These are phyloP conservation scores for Furcasterigmium furcatum DNA, from an alignment of 2,329 filamentous ascomycete species.

Conservation along the genomic window DNA sequence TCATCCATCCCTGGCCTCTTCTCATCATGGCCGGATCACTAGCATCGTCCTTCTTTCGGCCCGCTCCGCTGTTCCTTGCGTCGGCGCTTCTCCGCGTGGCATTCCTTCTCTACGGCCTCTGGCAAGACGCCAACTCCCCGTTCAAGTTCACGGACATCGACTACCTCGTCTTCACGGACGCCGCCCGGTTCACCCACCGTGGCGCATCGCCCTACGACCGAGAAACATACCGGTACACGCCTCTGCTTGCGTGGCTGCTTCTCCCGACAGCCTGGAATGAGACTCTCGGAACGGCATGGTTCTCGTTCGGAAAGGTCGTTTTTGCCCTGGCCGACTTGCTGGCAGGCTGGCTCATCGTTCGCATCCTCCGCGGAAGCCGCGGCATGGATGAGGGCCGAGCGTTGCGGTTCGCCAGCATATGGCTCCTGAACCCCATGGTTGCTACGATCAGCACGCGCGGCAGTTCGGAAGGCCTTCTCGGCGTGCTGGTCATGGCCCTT, in stretches of 20 bases:
- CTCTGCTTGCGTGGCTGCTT: slow-evolving; percentile 86
- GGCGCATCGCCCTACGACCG: slow-evolving; percentile 76
- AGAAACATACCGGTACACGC: slow-evolving; percentile 96
- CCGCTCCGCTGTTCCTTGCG: slow-evolving; percentile 50
- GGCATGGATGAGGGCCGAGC: slow-evolving; percentile 52
- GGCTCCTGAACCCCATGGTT: slow-evolving; percentile 97
- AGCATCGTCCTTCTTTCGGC: slow-evolving; percentile 16
- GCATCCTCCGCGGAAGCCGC: slow-evolving; percentile 32
- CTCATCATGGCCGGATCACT: slow-evolving; percentile 9
- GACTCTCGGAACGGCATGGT: slow-evolving; percentile 47
- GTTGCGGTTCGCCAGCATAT: slow-evolving; percentile 77
- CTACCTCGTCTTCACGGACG: slow-evolving; percentile 97
- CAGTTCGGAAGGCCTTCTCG: slow-evolving; percentile 87
- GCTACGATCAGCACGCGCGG: slow-evolving; percentile 94
- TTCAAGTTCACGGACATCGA: slow-evolving; percentile 99
- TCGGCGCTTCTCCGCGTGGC: slow-evolving; percentile 63
- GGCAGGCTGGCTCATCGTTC: slow-evolving; percentile 73
- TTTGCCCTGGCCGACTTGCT: slow-evolving; percentile 83
- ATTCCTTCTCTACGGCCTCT: slow-evolving; percentile 84
- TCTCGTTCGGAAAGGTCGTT: slow-evolving; percentile 82
- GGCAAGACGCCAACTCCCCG: slow-evolving; percentile 87
- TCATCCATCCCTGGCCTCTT: too few relatives aligned
- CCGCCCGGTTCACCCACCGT: slow-evolving; percentile 70
- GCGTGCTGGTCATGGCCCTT: slow-evolving; percentile 77
- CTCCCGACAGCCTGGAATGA: slow-evolving; percentile 67